Evolutionary conservation across 495 filamentous ascomycete genomes (phyloP), one percentile per base, ranked within the genome.

Genomic region (Daldinia loculata): DNA sequence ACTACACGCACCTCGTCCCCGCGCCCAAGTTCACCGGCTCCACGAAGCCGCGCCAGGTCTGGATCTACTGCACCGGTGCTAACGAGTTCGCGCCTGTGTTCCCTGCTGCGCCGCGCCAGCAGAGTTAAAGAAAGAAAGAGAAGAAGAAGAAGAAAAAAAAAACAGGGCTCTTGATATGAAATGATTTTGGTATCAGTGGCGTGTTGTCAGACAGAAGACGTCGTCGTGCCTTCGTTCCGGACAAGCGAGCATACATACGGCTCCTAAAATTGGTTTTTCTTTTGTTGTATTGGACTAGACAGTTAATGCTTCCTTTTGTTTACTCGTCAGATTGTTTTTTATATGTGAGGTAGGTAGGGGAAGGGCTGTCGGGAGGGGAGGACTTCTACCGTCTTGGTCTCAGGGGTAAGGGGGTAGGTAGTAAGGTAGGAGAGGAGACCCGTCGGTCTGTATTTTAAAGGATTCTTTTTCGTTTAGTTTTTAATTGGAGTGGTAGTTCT

Each of bases 401-500:
- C 26, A 26, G 24, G 24, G 17, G 29, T 24, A 48, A 34, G 53
- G 9, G 27, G n/a, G n/a, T n/a, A n/a, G n/a, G 51, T 12, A 29
- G 57, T 22, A 52, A 24, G 26, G n/a, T 30, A 39, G 6, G 29
- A 55, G 53, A 56, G 34, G 22, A 15, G 27, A 30, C 0, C 24
- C 24, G 39, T 55, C 4, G 3, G 65, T 41, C 14, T 65, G 56
- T 65, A 65, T 22, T 53, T 17, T 61, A 64, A 55, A 60, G 26
- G 12, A 24, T 48, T 12, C 11, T 15, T 34, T 61, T 9, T 36
- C 34, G 11, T 14, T 14, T 36, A 3, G 34, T 36, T 36, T 64
- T 12, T 63, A 63, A 63, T 69, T 45, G 63, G 61, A 38, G 58
- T 52, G 6, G 51, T 53, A 22, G 43, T 48, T 22, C 24, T 22